Conservation (phyloP, 129 eudicot genomes). For the Sambucus nigra region DNA sequence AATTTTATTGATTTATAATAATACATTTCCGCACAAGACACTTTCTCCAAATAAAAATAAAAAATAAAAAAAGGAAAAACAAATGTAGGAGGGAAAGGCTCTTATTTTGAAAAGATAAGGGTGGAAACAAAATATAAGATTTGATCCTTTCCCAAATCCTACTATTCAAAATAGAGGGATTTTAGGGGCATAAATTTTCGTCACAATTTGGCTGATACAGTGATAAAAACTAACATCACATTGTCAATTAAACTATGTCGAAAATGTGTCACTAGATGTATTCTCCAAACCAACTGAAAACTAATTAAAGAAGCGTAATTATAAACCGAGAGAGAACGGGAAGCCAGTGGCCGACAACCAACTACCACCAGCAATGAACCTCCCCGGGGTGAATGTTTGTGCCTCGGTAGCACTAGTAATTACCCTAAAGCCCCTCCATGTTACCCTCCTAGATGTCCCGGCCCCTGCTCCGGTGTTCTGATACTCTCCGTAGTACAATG, state of each 20-base stretch:
- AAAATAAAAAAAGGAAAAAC: too few relatives aligned
- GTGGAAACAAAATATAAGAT: too few relatives aligned
- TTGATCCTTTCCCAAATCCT: neutral
- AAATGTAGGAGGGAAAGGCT: neutral
- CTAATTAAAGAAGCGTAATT: neutral
- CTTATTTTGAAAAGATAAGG: too few relatives aligned
- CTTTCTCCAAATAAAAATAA: too few relatives aligned
- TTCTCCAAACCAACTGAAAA: too few relatives aligned
- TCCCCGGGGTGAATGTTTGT: conserved; percentile 16
- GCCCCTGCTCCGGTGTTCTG: conserved; percentile 30
- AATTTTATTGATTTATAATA: neutral
- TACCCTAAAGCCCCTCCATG: conserved; percentile 26
- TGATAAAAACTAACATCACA: too few relatives aligned
- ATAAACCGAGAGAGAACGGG: conserved; percentile 11
- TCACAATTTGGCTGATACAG: too few relatives aligned
- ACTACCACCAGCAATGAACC: conserved; percentile 24
- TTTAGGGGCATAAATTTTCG: too few relatives aligned
- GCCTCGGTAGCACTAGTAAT: conserved; percentile 18
- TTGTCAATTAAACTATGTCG: too few relatives aligned
- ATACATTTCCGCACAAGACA: neutral
- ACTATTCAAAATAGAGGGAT: too few relatives aligned
- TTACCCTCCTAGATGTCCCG: conserved; percentile 17
- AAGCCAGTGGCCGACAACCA: conserved; percentile 15
- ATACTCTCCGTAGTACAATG: conserved; percentile 23
- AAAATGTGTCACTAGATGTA: too few relatives aligned